Conservation (phyloP, 805 yeast genomes). For the Spathaspora sp. region DNA sequence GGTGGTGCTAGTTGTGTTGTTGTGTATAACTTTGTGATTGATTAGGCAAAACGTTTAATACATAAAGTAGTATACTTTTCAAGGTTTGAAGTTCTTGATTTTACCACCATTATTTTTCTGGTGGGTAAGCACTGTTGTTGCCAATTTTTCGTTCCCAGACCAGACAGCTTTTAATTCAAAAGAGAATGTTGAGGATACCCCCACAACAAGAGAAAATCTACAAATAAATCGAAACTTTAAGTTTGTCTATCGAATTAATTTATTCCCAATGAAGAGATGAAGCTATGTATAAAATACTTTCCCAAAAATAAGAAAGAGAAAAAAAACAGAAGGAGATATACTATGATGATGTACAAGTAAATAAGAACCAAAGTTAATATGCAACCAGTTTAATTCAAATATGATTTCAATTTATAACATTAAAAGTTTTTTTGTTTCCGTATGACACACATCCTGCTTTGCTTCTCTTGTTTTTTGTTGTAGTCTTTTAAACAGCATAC, state of each 20-base stretch:
- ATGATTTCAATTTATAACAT: not conserved
- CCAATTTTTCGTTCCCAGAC: not conserved
- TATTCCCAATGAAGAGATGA: not conserved
- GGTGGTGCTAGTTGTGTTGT: not conserved
- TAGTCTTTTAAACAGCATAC: conserved; percentile 73
- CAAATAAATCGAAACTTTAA: not conserved
- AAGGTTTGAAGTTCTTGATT: not conserved
- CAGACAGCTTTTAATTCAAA: no score
- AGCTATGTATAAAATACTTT: not conserved
- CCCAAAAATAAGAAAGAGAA: not conserved
- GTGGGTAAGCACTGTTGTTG: not conserved
- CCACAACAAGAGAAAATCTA: not conserved
- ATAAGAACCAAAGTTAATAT: not conserved
- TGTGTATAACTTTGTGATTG: not conserved
- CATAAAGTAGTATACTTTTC: not conserved
- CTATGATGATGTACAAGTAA: not conserved
- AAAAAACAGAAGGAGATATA: not conserved
- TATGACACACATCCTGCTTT: not conserved
- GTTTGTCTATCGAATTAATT: not conserved
- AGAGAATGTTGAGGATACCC: no score
- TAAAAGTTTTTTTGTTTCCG: not conserved
- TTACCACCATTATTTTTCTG: not conserved
- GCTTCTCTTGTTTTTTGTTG: not conserved
- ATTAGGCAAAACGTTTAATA: not conserved
- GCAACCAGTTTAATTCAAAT: not conserved